These are phyloP conservation scores for Trametes cinnabarina DNA, from an alignment of 768 basidiomycete genomes.

Conservation along the genomic window DNA sequence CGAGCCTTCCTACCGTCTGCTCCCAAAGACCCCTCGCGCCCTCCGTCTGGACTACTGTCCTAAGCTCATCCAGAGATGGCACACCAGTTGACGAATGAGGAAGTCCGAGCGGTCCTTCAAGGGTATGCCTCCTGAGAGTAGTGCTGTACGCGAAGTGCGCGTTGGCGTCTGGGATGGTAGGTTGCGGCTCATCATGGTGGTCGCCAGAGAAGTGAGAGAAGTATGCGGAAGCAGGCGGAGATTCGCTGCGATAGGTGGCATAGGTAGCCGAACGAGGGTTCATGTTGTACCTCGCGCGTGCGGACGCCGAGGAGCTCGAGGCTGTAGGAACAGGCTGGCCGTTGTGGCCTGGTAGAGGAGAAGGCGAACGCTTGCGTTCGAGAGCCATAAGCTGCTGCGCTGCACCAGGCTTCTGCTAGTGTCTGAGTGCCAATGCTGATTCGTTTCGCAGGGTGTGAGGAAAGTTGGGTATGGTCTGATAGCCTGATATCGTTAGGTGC, in stretches of 20 bases:
- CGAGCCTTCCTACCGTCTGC: slow-evolving; percentile 28
- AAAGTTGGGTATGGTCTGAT: too few relatives aligned
- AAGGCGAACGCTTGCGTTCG: slow-evolving; percentile 21
- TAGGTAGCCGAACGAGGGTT: slow-evolving; percentile 6
- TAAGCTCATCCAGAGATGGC: slow-evolving; percentile 37
- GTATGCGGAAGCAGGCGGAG: slow-evolving; percentile 81
- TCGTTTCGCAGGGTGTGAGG: too few relatives aligned
- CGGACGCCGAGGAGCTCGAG: slow-evolving; percentile 6
- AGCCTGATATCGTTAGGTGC: too few relatives aligned
- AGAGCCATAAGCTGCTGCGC: slow-evolving; percentile 14
- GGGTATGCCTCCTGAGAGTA: slow-evolving; percentile 66
- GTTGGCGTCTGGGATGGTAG: slow-evolving; percentile 56
- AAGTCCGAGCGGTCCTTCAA: slow-evolving; percentile 45
- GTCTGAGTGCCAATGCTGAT: too few relatives aligned
- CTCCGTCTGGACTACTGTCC: slow-evolving; percentile 27
- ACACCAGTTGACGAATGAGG: slow-evolving; percentile 36
- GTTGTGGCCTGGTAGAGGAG: background rate
- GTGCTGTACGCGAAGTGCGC: slow-evolving; percentile 84
- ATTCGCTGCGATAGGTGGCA: slow-evolving; percentile 35
- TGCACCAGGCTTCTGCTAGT: too few relatives aligned
- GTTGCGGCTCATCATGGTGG: slow-evolving; percentile 49
- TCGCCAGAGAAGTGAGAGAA: slow-evolving; percentile 60
- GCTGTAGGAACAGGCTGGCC: background rate
- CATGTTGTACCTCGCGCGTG: background rate
- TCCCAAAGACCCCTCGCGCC: slow-evolving; percentile 47